Percentiles rank a stretch among this genome's conserved stretches.
Evolutionary conservation across 768 basidiomycete species (phyloP).

Genomic region (Amanita brunnescens): DNA sequence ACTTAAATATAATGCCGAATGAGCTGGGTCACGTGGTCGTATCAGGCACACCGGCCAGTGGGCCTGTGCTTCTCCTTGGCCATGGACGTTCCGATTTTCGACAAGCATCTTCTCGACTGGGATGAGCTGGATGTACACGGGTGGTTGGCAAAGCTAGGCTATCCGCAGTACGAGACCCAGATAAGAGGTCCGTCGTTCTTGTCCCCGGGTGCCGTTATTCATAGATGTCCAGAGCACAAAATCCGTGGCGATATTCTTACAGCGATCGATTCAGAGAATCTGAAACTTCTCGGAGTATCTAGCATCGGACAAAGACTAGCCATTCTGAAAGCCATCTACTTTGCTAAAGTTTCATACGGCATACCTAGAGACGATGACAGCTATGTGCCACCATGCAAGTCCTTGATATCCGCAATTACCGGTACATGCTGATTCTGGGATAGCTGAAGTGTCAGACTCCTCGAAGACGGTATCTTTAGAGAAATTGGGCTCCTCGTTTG

Average conservation of each 20-base stretch:
- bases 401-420: conserved; percentile 9
- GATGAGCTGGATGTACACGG: conserved; percentile 68
- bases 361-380: conserved; percentile 77
- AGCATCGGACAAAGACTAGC: conserved; percentile 87
- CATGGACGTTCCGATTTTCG: conserved; percentile 8
- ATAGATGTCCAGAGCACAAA: conserved; percentile 59
- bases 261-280: conserved; percentile 70
- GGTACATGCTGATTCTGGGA: background rate
- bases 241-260: conserved; percentile 89
- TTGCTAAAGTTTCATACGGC: conserved; percentile 75
- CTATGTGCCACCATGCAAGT: conserved; percentile 84
- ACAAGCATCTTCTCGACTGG: conserved; percentile 46
- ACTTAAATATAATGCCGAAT: conserved; percentile 1
- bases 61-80: background rate
- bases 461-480: conserved; percentile 47
- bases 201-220: conserved; percentile 1
- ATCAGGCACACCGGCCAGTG: background rate
- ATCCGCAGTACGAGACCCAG: conserved; percentile 76
- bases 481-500: conserved; percentile 54
- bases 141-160: conserved; percentile 74
- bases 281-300: conserved; percentile 82
- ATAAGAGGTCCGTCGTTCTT: conserved; percentile 54
- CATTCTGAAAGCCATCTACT: conserved; percentile 89
- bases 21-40: conserved; percentile 1
- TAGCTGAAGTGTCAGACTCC: conserved; percentile 25